Evolutionary conservation across 169 alveolate genomes (phyloP), one percentile per base, ranked within the genome.

Genomic region (Cryptosporidium bovis): DNA sequence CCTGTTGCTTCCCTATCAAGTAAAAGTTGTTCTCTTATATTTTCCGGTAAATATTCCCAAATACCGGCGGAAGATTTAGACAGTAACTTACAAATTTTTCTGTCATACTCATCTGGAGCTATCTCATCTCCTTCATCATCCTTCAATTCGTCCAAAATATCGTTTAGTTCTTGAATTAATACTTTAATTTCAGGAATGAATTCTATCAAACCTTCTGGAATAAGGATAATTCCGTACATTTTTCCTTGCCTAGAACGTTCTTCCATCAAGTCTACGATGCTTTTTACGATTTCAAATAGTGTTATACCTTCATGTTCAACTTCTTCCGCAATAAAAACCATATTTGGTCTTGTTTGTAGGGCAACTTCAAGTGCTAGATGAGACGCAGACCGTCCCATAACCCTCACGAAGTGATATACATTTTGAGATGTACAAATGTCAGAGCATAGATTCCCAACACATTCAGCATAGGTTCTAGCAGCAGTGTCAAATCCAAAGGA

Each of bases 401-500:
- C 96, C 55, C 99, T 95, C 64, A 97, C 97, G 55, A 98, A 97
- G 90, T 98, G 99, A 94, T 97, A 98, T 71, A 95, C 95, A 89
- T 94, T 94, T 83, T 94, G 96, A 1, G 97, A 93, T 20, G 97
- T 94, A 67, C 95, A 92, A 20, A 97, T 97, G 83, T 97, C 99
- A 18, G 95, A 92, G 71, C 97, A 95, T 48, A 96, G 92, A 90
- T 96, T 96, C 55, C 99, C 99, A 29, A 98, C 96, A 33, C 95
- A 87, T 82, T 97, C 99, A 64, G 99, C 94, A 85, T 98, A 98
- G 18, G 98, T 95, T 69, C 95, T 95, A 46, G 99, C 97, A 16
- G 99, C 99, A n/a, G 99, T 96, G 92, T 98, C 99, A 83, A 97
- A 97, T 13, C 99, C 99, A 92, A 98, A 98, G 56, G 98, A 95